A percentile compares a stretch with the other conserved stretches of the same genome.
Conservation (phyloP, 768 basidiomycete species). For the Leucocoprinus sp. region DNA sequence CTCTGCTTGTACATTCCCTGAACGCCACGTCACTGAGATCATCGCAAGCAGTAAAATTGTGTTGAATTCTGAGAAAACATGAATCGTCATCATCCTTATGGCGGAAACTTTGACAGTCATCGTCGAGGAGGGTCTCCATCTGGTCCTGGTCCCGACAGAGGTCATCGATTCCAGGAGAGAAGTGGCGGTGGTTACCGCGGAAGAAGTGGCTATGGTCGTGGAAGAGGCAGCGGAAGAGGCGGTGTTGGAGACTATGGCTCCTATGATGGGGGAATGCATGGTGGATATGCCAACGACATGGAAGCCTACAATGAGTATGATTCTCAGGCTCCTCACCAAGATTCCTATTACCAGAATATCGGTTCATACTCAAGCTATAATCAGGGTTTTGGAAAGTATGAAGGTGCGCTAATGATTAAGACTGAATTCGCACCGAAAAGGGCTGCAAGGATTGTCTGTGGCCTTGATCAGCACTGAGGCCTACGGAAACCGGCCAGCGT, state of each 20-base stretch:
- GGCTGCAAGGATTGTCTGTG: constrained; percentile 29
- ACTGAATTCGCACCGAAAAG: constrained; percentile 40
- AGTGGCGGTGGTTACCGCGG: constrained; percentile 44
- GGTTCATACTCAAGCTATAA: constrained; percentile 45
- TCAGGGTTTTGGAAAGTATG: constrained; percentile 58
- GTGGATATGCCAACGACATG: constrained; percentile 45
- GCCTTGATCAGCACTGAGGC: constrained; percentile 37
- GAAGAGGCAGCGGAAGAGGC: constrained; percentile 45
- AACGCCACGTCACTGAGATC: constrained; percentile 28
- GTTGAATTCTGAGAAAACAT: constrained; percentile 34
- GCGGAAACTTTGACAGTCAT: constrained; percentile 52
- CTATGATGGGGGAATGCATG: constrained; percentile 35
- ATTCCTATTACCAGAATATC: constrained; percentile 62
- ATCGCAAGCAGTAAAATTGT: constrained; percentile 12
- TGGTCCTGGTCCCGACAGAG: constrained; percentile 68
- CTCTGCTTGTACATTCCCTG: constrained; percentile 9
- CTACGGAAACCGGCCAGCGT: constrained; percentile 35
- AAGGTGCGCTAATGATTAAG: constrained; percentile 84
- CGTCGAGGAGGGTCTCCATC: constrained; percentile 55
- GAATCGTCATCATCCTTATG: constrained; percentile 90
- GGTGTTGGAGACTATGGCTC: constrained; percentile 37
- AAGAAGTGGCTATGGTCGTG: constrained; percentile 46
- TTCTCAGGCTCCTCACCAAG: constrained; percentile 39
- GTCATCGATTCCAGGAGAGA: constrained; percentile 51
- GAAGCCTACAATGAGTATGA: constrained; percentile 69